Conservation (phyloP, 148 eudicot genomes). For the Selenicereus undatus region DNA sequence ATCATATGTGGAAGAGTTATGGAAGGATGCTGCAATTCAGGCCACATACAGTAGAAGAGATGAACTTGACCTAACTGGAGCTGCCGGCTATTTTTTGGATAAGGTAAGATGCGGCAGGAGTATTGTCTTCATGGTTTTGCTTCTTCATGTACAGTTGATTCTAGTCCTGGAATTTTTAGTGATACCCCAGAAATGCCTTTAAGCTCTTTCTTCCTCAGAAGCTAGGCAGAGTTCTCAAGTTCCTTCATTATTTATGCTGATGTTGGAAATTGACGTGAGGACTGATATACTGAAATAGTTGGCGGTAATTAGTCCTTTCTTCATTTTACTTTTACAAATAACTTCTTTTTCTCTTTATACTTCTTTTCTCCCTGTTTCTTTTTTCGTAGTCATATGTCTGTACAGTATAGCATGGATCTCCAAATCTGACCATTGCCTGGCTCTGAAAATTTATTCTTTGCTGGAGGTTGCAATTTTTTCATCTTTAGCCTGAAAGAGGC, state of each 20-base stretch:
- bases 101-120: conserved; percentile 39
- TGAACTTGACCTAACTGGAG: conserved; percentile 63
- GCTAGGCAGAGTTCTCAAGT: neutral
- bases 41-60: conserved; percentile 59
- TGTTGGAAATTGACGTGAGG: too few relatives aligned
- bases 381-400: neutral
- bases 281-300: too few relatives aligned
- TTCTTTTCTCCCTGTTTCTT: neutral
- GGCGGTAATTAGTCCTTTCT: too few relatives aligned
- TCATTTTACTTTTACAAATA: too few relatives aligned
- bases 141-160: neutral
- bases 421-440: neutral
- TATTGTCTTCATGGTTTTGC: conserved; percentile 10
- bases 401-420: neutral
- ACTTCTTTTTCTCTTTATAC: neutral
- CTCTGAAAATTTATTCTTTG: neutral
- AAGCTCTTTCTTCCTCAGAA: neutral
- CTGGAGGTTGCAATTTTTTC: too few relatives aligned
- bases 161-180: too few relatives aligned
- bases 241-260: neutral
- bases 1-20: conserved; percentile 59
- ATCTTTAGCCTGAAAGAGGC: too few relatives aligned
- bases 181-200: neutral
- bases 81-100: conserved; percentile 62
- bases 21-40: conserved; percentile 74